These are phyloP conservation scores for Cerioporus squamosus DNA, from an alignment of 1,284 basidiomycete genomes.

Conservation along the genomic window DNA sequence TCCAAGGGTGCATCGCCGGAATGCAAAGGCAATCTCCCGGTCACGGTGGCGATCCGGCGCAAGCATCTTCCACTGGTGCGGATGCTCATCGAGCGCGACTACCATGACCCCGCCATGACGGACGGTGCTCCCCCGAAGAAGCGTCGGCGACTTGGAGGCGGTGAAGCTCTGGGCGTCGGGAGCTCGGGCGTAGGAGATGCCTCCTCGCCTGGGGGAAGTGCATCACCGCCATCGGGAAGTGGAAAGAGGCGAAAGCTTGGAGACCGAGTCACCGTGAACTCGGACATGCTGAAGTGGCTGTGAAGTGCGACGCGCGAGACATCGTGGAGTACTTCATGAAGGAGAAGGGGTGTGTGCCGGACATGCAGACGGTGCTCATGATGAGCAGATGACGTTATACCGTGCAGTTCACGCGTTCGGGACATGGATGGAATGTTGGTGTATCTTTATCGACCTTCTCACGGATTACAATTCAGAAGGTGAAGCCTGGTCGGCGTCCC, in stretches of 20 bases:
- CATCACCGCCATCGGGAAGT: not conserved
- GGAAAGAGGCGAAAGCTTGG: conserved; percentile 58
- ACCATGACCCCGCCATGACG: conserved; percentile 16
- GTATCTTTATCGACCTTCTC: too few species aligned
- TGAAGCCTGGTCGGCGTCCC: too few species aligned
- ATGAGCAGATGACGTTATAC: conserved; percentile 34
- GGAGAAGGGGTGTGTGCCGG: conserved; percentile 78
- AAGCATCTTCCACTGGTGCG: conserved; percentile 72
- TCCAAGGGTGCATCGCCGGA: conserved; percentile 72
- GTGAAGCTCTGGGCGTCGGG: not conserved
- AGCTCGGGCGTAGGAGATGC: not conserved
- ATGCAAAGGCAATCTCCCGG: conserved; percentile 60
- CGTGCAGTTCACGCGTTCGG: too few species aligned
- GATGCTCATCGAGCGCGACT: conserved; percentile 69
- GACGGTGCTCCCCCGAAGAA: conserved; percentile 9
- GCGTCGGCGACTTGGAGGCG: not conserved
- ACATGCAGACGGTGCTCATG: conserved; percentile 65
- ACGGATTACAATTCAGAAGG: too few species aligned
- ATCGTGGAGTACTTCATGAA: conserved; percentile 74
- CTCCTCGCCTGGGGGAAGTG: too few species aligned
- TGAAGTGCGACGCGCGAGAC: conserved; percentile 64
- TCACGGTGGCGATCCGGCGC: conserved; percentile 76
- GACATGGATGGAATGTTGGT: too few species aligned
- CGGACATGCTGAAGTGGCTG: conserved; percentile 67
- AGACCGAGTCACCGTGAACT: conserved; percentile 62